These are phyloP conservation scores for Metarhizium humberi DNA, from an alignment of 2,329 filamentous ascomycete genomes.

Conservation along the genomic window DNA sequence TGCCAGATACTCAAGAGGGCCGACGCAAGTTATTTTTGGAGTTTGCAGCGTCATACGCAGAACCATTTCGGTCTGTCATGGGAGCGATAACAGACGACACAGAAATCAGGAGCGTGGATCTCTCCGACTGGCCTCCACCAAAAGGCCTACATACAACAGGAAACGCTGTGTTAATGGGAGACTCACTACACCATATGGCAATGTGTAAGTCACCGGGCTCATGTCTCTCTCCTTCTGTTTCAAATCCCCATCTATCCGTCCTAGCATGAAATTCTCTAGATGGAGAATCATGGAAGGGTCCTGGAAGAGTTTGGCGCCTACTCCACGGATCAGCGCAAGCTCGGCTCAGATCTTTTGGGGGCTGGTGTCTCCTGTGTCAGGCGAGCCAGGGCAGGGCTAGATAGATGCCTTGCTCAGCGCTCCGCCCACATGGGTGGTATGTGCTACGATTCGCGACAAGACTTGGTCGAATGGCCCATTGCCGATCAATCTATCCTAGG, in stretches of 20 bases:
- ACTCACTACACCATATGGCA: conserved; percentile 48
- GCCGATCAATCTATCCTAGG: background rate
- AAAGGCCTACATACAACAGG: conserved; percentile 26
- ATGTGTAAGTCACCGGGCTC: conserved; percentile 41
- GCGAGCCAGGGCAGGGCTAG: too few relatives aligned
- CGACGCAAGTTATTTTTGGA: conserved; percentile 31
- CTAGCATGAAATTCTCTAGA: too few relatives aligned
- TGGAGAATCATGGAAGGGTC: too few relatives aligned
- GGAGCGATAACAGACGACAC: conserved; percentile 29
- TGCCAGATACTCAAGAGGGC: conserved; percentile 30
- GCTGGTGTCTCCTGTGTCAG: too few relatives aligned
- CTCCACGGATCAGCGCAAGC: too few relatives aligned
- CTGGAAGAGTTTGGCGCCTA: too few relatives aligned
- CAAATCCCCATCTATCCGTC: background rate
- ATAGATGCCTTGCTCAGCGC: too few relatives aligned
- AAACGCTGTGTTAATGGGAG: conserved; percentile 38
- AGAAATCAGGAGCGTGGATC: conserved; percentile 33
- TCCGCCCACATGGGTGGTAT: background rate
- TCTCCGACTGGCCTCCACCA: conserved; percentile 39
- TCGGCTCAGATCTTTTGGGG: too few relatives aligned
- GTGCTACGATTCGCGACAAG: background rate
- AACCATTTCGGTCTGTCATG: conserved; percentile 36
- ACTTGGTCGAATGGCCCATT: background rate
- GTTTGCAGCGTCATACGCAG: conserved; percentile 36
- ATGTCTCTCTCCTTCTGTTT: background rate